Evolutionary conservation across 768 basidiomycete genomes (phyloP).

Genomic region (Amanita rubescens): DNA sequence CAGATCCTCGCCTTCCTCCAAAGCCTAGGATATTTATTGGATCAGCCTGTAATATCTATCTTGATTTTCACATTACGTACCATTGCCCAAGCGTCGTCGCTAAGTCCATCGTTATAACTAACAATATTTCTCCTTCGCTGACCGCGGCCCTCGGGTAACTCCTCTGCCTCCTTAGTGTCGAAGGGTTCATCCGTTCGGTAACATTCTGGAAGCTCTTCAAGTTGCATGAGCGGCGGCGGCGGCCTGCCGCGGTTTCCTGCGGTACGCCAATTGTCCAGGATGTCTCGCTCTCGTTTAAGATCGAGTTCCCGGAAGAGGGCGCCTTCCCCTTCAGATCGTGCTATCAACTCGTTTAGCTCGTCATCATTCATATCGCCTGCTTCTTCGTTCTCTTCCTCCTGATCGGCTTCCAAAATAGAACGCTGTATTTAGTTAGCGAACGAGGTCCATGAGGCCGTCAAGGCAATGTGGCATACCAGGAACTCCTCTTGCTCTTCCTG

Average conservation of each 20-base stretch:
- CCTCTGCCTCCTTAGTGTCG: conserved; percentile 52
- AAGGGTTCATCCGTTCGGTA: conserved; percentile 85
- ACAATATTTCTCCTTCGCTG: conserved; percentile 79
- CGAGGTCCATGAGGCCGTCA: conserved; percentile 3
- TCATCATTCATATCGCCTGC: conserved; percentile 91
- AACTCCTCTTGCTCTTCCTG: conserved; percentile 97
- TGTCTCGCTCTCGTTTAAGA: conserved; percentile 63
- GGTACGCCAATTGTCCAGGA: conserved; percentile 58
- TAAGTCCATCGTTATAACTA: conserved; percentile 89
- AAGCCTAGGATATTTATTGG: conserved; percentile 34
- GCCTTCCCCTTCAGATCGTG: conserved; percentile 76
- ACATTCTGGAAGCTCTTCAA: conserved; percentile 88
- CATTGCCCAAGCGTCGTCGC: conserved; percentile 90
- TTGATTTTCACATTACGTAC: conserved; percentile 30
- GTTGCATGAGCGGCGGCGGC: conserved; percentile 68
- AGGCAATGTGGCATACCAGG: conserved; percentile 46
- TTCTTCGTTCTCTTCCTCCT: conserved; percentile 86
- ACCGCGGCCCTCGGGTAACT: conserved; percentile 73
- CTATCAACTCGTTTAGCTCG: conserved; percentile 89
- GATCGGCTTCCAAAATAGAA: conserved; percentile 83
- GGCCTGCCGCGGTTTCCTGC: conserved; percentile 72
- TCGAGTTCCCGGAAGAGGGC: conserved; percentile 80
- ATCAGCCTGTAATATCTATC: background rate
- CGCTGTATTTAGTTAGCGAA: conserved; percentile 40
- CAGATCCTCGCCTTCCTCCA: conserved; percentile 78